phyloP scores from a whole-genome alignment of 2,329 filamentous ascomycete species.

The Colletotrichum liaoningense region DNA sequence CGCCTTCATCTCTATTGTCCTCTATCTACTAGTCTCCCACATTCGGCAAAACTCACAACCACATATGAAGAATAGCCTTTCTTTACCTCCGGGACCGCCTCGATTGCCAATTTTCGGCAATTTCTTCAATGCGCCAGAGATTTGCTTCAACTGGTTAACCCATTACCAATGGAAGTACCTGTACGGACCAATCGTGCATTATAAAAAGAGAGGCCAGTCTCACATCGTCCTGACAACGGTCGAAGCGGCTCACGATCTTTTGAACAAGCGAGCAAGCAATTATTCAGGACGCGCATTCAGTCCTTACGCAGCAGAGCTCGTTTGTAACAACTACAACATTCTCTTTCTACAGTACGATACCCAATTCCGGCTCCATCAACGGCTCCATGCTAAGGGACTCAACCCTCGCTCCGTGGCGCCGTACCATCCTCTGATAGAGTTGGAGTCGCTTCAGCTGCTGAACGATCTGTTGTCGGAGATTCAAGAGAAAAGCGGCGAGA shows the following conservation, averaged over 20 bases:
- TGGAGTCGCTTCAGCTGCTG: slow-evolving; percentile 14
- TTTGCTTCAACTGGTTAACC: slow-evolving; percentile 3
- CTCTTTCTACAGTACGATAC: slow-evolving; percentile 20
- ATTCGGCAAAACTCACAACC: background rate
- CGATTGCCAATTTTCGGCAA: slow-evolving; percentile 1
- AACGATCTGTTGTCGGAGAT: background rate
- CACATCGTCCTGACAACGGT: slow-evolving; percentile 13
- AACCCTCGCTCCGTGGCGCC: background rate
- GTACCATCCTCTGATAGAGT: background rate
- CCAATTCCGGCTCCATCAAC: slow-evolving; percentile 1
- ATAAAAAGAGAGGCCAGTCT: background rate
- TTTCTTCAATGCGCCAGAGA: slow-evolving; percentile 9
- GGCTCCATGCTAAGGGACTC: slow-evolving; percentile 1
- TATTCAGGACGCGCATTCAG: slow-evolving; percentile 12
- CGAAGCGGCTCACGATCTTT: slow-evolving; percentile 20
- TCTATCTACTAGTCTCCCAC: background rate
- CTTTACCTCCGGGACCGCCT: slow-evolving; percentile 10
- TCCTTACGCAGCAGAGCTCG: background rate
- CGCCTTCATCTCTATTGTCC: background rate
- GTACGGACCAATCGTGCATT: slow-evolving; percentile 11
- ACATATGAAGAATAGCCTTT: background rate
- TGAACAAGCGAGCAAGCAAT: slow-evolving; percentile 17
- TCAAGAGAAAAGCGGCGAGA: background rate
- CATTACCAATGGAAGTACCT: slow-evolving; percentile 13
- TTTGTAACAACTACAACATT: slow-evolving; percentile 4